Base-by-base conservation (phyloP, 2,329 filamentous ascomycete species). In the Nakataea oryzae region DNA sequence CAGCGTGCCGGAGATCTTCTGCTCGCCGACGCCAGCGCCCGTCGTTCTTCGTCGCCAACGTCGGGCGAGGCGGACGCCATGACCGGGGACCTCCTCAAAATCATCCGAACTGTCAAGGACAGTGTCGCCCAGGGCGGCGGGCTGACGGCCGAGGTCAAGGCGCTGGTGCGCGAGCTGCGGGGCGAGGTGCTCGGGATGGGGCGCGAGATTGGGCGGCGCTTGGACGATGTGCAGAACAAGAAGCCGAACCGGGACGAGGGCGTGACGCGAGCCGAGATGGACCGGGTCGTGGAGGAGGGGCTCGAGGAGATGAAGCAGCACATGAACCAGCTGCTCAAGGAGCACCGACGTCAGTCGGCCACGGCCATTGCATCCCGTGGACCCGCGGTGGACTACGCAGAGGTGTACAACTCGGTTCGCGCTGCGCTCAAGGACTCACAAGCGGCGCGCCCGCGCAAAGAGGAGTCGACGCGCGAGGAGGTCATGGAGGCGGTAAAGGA, bases 121-220 rank as follows among this genome's bases (percentile, higher is more conserved):
- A 96, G 92, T 68, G 89, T 97, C 62, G 82, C 90, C 0, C 90
- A 96, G 73, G 87, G 90, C 54, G 93, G 93, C 63, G 91, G 93
- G 6, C 82, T 97, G 60, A 96, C 92, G 1, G 91, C 91, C 62
- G 91, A 96, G 72, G 91, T 96, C 66, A 97, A 97, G 84, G 87
- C 91, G 4, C 81, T 96, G 11, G 90, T 97, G 11, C 87, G 92
- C 28, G 93, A 97, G 70, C 81, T 97, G 47, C 87, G 93, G 27
- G 93, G 92, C 3, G 93, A 97, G 71, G 92, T 97, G 11, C 81
- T 97, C 5, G 93, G 92, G 3, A 97, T 97, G 93, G 93, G 93
- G 4, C 84, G 93, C 62, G 92, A 97, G 67, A 85, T 97, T 58
- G 92, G 89, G 54, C 88, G 91, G 62, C 89, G 92, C 67, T 81